Percentiles rank a stretch among this genome's conserved stretches.
These are phyloP conservation scores for Daldinia caldariorum DNA, from an alignment of 495 filamentous ascomycete genomes.

Conservation along the genomic window DNA sequence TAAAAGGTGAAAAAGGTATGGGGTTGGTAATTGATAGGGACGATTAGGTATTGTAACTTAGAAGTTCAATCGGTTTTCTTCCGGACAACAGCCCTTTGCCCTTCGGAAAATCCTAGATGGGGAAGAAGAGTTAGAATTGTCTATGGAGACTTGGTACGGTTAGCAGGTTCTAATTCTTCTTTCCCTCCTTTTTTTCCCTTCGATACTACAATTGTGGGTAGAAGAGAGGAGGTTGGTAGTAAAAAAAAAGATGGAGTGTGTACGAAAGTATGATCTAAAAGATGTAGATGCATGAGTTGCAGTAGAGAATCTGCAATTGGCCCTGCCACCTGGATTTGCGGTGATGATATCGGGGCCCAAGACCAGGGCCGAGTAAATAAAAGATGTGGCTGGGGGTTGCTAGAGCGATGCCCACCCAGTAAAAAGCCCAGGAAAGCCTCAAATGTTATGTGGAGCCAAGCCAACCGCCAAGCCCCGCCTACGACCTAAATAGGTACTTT, in stretches of 20 bases:
- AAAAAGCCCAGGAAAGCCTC: conserved; percentile 20
- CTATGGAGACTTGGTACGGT: conserved; percentile 32
- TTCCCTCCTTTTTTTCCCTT: conserved; percentile 41
- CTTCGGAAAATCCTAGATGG: conserved; percentile 31
- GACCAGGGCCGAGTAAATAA: conserved; percentile 46
- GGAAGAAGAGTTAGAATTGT: conserved; percentile 38
- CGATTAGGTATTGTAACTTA: conserved; percentile 28
- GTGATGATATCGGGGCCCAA: conserved; percentile 30
- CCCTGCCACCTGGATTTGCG: conserved; percentile 40
- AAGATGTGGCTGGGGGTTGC: conserved; percentile 52
- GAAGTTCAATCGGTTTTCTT: conserved; percentile 45
- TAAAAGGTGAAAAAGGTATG: conserved; percentile 13
- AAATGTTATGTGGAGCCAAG: conserved; percentile 12
- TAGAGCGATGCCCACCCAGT: conserved; percentile 29
- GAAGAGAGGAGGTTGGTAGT: conserved; percentile 39
- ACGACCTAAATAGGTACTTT: conserved; percentile 26
- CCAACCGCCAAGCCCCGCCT: conserved; percentile 31
- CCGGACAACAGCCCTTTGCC: conserved; percentile 43
- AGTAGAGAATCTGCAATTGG: conserved; percentile 41
- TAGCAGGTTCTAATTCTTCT: conserved; percentile 42
- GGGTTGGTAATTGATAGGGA: neutral
- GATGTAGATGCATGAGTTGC: conserved; percentile 21
- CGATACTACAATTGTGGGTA: conserved; percentile 29
- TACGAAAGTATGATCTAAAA: conserved; percentile 20
- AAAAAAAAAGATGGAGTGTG: conserved; percentile 4